These are phyloP conservation scores for Austroboletus novae-zelandiae DNA, from an alignment of 1,284 basidiomycete species.

Conservation along the genomic window DNA sequence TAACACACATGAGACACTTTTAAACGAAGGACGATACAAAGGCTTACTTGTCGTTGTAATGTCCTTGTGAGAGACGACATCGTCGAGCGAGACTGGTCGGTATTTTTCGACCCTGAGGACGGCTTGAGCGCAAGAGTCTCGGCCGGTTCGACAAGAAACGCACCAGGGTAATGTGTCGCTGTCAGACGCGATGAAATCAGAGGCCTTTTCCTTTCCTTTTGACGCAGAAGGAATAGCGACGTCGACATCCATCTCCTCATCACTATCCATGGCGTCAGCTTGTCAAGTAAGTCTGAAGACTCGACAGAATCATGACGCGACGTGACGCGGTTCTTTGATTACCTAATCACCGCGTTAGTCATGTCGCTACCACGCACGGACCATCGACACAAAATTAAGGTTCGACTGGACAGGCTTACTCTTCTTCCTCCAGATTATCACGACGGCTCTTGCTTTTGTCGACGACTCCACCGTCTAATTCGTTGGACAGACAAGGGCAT, in stretches of 20 bases:
- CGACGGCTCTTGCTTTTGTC: constrained; percentile 65
- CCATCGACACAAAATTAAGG: constrained; percentile 41
- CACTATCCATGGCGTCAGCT: constrained; percentile 47
- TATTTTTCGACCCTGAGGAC: constrained; percentile 90
- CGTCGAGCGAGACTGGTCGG: constrained; percentile 81
- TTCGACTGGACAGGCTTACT: constrained; percentile 19
- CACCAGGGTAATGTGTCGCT: constrained; percentile 75
- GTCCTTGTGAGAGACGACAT: constrained; percentile 93
- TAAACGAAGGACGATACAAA: neutral
- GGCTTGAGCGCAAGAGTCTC: neutral
- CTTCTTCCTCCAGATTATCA: constrained; percentile 17
- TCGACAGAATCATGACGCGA: constrained; percentile 17
- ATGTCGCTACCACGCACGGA: constrained; percentile 38
- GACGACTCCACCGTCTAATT: constrained; percentile 82
- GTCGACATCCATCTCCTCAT: constrained; percentile 52
- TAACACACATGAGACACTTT: constrained; percentile 33
- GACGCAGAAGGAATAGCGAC: constrained; percentile 22
- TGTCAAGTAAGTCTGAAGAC: neutral
- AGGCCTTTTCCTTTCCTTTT: constrained; percentile 71
- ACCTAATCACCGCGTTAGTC: constrained; percentile 17
- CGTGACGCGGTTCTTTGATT: constrained; percentile 18
- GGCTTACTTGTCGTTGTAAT: constrained; percentile 86
- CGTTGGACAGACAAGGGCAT: constrained; percentile 83
- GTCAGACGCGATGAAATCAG: constrained; percentile 42
- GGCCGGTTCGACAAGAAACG: constrained; percentile 17